These are phyloP conservation scores for Phytophthora cactorum DNA, from an alignment of 352 stramenopile species.

Conservation along the genomic window DNA sequence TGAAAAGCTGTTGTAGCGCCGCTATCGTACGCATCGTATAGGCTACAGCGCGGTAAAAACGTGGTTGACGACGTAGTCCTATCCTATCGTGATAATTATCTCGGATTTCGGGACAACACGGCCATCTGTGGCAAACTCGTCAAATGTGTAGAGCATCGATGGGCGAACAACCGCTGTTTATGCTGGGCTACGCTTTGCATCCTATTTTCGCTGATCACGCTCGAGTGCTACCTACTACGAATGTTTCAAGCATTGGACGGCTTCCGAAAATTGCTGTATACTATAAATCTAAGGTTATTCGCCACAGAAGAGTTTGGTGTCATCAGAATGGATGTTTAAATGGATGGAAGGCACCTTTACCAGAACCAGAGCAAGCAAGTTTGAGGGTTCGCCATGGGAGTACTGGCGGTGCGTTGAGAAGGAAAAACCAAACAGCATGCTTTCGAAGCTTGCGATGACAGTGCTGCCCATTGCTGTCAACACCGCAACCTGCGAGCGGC, in stretches of 20 bases:
- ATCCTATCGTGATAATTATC: background rate
- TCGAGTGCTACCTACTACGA: background rate
- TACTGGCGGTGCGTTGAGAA: background rate
- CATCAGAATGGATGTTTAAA: too few relatives aligned
- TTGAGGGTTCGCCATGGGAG: background rate
- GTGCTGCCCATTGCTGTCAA: background rate
- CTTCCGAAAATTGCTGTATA: background rate
- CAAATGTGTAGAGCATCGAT: background rate
- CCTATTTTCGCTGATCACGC: background rate
- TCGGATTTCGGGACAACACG: background rate
- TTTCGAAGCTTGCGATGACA: background rate
- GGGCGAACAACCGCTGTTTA: background rate
- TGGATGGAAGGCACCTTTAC: background rate
- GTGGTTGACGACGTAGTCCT: background rate
- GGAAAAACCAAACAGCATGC: background rate
- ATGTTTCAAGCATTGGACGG: background rate
- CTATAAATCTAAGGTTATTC: too few relatives aligned
- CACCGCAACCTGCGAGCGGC: background rate
- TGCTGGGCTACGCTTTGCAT: constrained; percentile 4
- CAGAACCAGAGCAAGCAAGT: background rate
- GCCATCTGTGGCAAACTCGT: background rate
- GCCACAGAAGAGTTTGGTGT: too few relatives aligned
- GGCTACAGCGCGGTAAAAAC: background rate
- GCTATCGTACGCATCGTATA: background rate
- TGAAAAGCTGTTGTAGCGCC: background rate